Evolutionary conservation across 371 early-diverging fungal species (phyloP).

Genomic region (Sporodiniella umbellata): DNA sequence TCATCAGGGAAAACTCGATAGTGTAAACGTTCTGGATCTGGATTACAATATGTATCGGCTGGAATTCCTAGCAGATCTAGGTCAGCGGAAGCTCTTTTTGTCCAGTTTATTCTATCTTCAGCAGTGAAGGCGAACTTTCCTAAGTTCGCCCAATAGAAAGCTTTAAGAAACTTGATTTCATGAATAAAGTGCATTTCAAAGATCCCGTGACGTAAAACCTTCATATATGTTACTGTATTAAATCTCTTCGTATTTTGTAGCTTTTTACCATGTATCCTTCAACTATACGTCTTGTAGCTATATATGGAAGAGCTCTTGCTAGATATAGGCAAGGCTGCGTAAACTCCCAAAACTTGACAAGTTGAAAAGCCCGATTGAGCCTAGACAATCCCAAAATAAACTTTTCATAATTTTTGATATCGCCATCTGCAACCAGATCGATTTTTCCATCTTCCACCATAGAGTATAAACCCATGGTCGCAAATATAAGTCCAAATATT

Average conservation of each 20-base stretch:
- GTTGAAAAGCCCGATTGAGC: constrained; percentile 40
- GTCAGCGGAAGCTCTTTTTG: constrained; percentile 28
- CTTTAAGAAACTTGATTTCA: constrained; percentile 42
- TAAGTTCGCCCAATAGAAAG: constrained; percentile 40
- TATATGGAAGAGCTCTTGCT: constrained; percentile 42
- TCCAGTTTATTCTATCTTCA: constrained; percentile 45
- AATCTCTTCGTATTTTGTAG: background rate
- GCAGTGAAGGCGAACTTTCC: constrained; percentile 44
- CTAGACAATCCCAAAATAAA: constrained; percentile 29
- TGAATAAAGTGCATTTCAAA: constrained; percentile 45
- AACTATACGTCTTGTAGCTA: constrained; percentile 39
- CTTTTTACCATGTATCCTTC: constrained; percentile 38
- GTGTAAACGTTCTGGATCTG: constrained; percentile 26
- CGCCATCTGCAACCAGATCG: constrained; percentile 13
- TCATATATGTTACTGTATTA: background rate
- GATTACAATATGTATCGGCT: constrained; percentile 34
- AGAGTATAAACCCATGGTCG: constrained; percentile 36
- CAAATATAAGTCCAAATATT: constrained; percentile 39
- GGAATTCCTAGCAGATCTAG: constrained; percentile 33
- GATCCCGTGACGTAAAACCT: constrained; percentile 39
- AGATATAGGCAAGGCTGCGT: constrained; percentile 43
- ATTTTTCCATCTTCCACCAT: constrained; percentile 35
- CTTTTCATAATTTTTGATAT: constrained; percentile 26
- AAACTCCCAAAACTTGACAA: constrained; percentile 47
- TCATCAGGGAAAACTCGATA: constrained; percentile 21